A percentile compares a stretch with the other conserved stretches of the same genome.
These are phyloP conservation scores for Diddensiella caesifluorescens DNA, from an alignment of 805 yeast genomes.

Conservation along the genomic window DNA sequence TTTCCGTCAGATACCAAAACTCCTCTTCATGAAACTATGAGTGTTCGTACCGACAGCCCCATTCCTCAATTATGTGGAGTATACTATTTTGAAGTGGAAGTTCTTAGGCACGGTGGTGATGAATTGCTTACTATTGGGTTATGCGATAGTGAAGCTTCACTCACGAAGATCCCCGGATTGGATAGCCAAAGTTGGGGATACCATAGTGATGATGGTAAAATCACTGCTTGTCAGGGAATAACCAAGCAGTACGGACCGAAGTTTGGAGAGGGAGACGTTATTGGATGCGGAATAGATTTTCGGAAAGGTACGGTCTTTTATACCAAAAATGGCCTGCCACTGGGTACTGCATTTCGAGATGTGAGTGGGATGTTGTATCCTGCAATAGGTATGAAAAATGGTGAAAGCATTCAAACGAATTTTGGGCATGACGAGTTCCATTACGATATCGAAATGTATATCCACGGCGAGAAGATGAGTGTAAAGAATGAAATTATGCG, in stretches of 20 bases:
- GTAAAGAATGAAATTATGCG: constrained; percentile 22
- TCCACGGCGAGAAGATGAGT: constrained; percentile 40
- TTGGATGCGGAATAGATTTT: constrained; percentile 83
- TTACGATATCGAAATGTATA: constrained; percentile 55
- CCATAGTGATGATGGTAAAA: constrained; percentile 48
- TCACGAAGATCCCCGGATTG: constrained; percentile 43
- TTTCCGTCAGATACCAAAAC: constrained; percentile 4
- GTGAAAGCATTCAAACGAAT: constrained; percentile 45
- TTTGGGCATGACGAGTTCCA: constrained; percentile 47
- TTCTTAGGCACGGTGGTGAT: constrained; percentile 34
- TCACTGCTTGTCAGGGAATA: constrained; percentile 36
- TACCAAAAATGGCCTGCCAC: constrained; percentile 72
- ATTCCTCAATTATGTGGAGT: constrained; percentile 41
- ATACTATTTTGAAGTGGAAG: constrained; percentile 47
- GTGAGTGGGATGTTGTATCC: constrained; percentile 44
- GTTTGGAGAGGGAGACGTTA: constrained; percentile 54
- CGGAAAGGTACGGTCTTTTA: constrained; percentile 58
- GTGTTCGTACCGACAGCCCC: constrained; percentile 33
- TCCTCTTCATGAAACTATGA: constrained; percentile 13
- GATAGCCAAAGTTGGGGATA: constrained; percentile 48
- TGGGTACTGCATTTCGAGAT: constrained; percentile 52
- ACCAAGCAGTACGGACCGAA: constrained; percentile 39
- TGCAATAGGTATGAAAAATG: constrained; percentile 40
- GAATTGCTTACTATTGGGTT: constrained; percentile 44
- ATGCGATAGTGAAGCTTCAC: constrained; percentile 31